Base-by-base conservation (phyloP, 208 protist genomes). In the Vickermania spadyakhi region DNA sequence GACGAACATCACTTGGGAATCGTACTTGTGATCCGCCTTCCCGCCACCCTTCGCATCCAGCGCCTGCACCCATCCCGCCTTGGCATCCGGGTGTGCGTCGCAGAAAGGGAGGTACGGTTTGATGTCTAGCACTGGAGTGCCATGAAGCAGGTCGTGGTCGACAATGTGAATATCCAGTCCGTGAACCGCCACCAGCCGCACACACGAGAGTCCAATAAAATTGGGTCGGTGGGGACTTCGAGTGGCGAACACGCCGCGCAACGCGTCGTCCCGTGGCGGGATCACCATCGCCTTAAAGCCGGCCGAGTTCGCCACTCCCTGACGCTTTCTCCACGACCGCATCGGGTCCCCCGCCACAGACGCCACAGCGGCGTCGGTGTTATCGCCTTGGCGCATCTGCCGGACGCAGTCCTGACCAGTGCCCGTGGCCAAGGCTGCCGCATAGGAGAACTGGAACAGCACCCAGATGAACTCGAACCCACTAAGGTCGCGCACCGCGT, bases 101-200 rank as follows among this genome's bases (percentile, higher is more conserved):
- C 83, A 94, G 69, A 89, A 93, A 3, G 86, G 84, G 27, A 96
- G 59, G 55, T 98, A 98, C 2, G 96, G 96, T 73, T 98, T 98
- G 60, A 98, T 95, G 64, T 98, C 97, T 22, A 98, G 73, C 53
- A 98, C 88, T 3, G 96, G 95, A 26, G 97, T 98, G 28, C 94
- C 93, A 70, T 98, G 89, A 21, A 98, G 78, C 13, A 98, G 72
- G 60, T 98, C 96, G 59, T 97, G 76, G 41, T 96, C 96, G 28
- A 84, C 81, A 14, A 98, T 81, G 72, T 90, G 81, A 21, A 94
- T 68, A 25, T 90, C 76, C 2, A 89, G 64, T 2, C 88, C 86
- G 25, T 79, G 80, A 55, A 96, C 86, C 13, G 64, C 70, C 2
- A 94, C 79, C 13, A 97, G 75, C 14, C 78, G 80, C 25, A 93